phyloP scores from a whole-genome alignment of 2,329 filamentous ascomycete genomes.

The Aspergillus sclerotialis region DNA sequence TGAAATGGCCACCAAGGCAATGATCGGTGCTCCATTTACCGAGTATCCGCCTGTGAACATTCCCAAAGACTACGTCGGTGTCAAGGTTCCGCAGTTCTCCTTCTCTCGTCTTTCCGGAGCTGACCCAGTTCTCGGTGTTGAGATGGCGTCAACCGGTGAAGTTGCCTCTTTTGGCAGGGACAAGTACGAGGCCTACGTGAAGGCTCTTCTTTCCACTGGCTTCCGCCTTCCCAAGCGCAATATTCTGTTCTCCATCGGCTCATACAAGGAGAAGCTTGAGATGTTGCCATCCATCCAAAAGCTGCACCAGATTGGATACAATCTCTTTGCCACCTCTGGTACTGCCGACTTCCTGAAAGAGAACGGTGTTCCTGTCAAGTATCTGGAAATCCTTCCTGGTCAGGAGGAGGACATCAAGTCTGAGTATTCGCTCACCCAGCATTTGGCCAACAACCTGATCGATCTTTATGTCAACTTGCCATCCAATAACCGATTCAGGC shows the following conservation, averaged over 20 bases:
- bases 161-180: slow-evolving; percentile 93
- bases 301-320: slow-evolving; percentile 85
- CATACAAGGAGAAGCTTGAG: slow-evolving; percentile 96
- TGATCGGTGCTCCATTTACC: slow-evolving; percentile 73
- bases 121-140: slow-evolving; percentile 91
- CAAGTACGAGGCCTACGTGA: slow-evolving; percentile 97
- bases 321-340: slow-evolving; percentile 90
- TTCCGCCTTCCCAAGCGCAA: slow-evolving; percentile 96
- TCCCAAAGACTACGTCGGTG: slow-evolving; percentile 76
- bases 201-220: slow-evolving; percentile 88
- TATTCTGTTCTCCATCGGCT: slow-evolving; percentile 88
- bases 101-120: slow-evolving; percentile 96
- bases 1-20: slow-evolving; percentile 97
- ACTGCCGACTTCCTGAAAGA: slow-evolving; percentile 95
- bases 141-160: slow-evolving; percentile 98
- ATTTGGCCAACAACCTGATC: slow-evolving; percentile 95
- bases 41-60: slow-evolving; percentile 75
- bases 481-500: slow-evolving; percentile 95
- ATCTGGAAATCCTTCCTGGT: slow-evolving; percentile 76
- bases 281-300: slow-evolving; percentile 90
- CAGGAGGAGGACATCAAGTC: slow-evolving; percentile 80
- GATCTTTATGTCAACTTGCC: slow-evolving; percentile 98
- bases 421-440: slow-evolving; percentile 94
- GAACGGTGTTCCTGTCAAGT: slow-evolving; percentile 86
- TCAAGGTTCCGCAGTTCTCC: slow-evolving; percentile 98